Evolutionary conservation across 1,139 yeast species (phyloP), one percentile per base, ranked within the genome.

Genomic region (Kurtzmaniella quercitrusa): DNA sequence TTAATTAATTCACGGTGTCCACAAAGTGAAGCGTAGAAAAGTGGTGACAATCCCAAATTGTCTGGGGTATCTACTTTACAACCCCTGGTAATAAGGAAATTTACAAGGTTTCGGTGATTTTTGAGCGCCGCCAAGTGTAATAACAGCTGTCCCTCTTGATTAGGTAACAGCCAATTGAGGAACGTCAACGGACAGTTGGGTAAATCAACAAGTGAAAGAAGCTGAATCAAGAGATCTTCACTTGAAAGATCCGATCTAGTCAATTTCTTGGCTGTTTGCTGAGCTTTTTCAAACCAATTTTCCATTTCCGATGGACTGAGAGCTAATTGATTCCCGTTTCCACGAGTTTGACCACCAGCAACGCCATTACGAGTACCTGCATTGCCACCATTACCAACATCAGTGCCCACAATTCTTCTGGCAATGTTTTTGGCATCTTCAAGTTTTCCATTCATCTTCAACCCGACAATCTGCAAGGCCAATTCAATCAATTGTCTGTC

Each of bases 401-500:
- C 80, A 52, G 80, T 79, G 8, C 88, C 89, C 42, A 88, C 91
- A 52, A 89, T 88, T 55, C 95, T 73, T 64, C 82, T 84, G 1
- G 96, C 96, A 57, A 89, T 86, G 58, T 87, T 88, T 54, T 86
- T 80, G 0, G 97, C 96, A 65, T 90, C 96, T 58, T 91, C 97
- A 47, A 90, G 70, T 56, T 84, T 86, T 48, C 97, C 97, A 59
- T 89, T 89, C 95, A 90, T 88, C 66, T 90, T 90, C 64, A 89
- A 73, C 2, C 97, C 98, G 27, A 91, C 96, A 52, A 91, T 91
- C 59, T 91, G 97, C 53, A 91, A 71, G 0, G 98, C 97, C 51
- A 91, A 70, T 62, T 91, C 97, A 59, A 91, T 87, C 57, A 91
- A 75, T 60, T 90, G 96, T 49, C 94, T 77, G 63, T 90, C 97